phyloP scores from a whole-genome alignment of 176 grass and related monocot species.

The Rhynchospora breviuscula region DNA sequence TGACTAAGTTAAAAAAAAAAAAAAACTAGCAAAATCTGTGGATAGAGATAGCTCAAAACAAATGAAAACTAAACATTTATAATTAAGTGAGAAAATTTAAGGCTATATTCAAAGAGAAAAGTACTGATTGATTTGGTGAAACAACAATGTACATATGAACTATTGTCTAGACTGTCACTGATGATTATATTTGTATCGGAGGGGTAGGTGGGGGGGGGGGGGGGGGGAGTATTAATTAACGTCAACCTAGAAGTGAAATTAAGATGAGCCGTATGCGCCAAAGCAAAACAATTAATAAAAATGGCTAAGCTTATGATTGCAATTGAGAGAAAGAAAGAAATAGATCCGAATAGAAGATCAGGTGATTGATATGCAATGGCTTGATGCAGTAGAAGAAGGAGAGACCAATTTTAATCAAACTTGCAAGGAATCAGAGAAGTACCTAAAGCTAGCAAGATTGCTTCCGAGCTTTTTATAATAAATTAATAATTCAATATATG shows the following conservation, averaged over 20 bases:
- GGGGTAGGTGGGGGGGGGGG: too few relatives aligned
- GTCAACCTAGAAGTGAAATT: not conserved
- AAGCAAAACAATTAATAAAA: not conserved
- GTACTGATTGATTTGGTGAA: not conserved
- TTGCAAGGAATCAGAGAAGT: not conserved
- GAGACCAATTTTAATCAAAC: too few relatives aligned
- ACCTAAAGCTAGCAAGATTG: not conserved
- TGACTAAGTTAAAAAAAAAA: not conserved
- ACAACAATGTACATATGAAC: not conserved
- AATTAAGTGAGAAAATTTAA: not conserved
- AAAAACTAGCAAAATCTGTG: not conserved
- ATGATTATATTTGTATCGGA: too few relatives aligned
- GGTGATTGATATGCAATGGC: too few relatives aligned
- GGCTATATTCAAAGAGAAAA: not conserved
- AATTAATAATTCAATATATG: too few relatives aligned
- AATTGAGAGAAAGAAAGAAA: constrained; percentile 13
- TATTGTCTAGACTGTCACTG: not conserved
- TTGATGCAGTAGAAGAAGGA: too few relatives aligned
- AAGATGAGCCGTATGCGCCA: not conserved
- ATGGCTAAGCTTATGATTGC: not conserved
- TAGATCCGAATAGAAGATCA: too few relatives aligned
- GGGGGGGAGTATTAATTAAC: not conserved
- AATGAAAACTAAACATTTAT: not conserved
- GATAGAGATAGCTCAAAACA: not conserved
- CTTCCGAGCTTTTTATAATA: too few relatives aligned